Evolutionary conservation across 2,329 filamentous ascomycete genomes (phyloP), one percentile per base, ranked within the genome.

Genomic region (Coleophoma crateriformis): DNA sequence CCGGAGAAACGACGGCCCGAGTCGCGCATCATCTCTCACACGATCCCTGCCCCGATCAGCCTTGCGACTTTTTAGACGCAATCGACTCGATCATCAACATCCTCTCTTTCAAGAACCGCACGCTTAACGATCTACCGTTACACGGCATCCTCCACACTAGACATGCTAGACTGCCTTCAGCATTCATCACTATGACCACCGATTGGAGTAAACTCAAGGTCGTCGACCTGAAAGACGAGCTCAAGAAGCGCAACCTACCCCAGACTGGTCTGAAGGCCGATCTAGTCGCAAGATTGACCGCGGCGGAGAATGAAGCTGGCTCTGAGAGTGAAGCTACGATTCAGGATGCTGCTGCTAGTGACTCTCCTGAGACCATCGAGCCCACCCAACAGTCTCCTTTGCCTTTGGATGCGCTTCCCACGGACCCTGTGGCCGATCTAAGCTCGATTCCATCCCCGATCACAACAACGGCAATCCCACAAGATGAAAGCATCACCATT

Each of bases 221-320:
- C 54, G 74, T 83, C 33, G 85, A 90, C 61, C 77, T 92, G 51
- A 87, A 85, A 67, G 80, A 81, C 19, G 86, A 90, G 71, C 76
- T 91, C 39, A 90, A 88, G 68, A 75, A 74, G 51, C 80, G 87
- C 55, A 82, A 83, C n/a, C 77, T 91, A 37, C 72, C 82, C 6
- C 78, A 82, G 53, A 79, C 79, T 20, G 88, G 88, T 8, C 75
- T 90, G 47, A 88, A 90, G 64, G 76, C 82, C 20, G 87, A 86
- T 52, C 78, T 90, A 43, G 75, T 91, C 49, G 78, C 84, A 52
- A 80, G 85, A 51, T 69, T 92, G 42, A 63, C 73, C 43, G 70
- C 68, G 45, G 69, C 68, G 33, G 71, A 72, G 39, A 63, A 64
- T 48, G 64, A 67, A 38, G 58, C 63, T 42, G 61, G 59, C n/a